Conservation (phyloP, 371 early-diverging fungal genomes). For the Haplosporangium sp. region DNA sequence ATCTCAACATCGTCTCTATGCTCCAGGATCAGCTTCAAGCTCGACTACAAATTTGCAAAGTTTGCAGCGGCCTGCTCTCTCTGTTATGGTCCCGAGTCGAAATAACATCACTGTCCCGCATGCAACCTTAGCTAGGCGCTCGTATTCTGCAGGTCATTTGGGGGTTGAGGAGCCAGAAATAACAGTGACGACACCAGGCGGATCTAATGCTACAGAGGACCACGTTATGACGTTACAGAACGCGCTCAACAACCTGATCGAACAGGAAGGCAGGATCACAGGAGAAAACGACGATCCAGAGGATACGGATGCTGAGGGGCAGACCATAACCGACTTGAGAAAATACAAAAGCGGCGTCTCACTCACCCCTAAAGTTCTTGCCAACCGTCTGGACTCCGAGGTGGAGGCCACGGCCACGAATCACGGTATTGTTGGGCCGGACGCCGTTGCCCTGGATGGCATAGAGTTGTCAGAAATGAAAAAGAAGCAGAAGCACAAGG, state of each 20-base stretch:
- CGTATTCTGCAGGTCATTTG: conserved; percentile 40
- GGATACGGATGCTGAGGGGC: conserved; percentile 15
- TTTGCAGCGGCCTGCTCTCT: conserved; percentile 15
- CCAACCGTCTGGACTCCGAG: conserved; percentile 32
- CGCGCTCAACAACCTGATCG: conserved; percentile 37
- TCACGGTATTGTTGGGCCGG: conserved; percentile 19
- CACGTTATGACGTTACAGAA: conserved; percentile 39
- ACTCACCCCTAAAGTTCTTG: conserved; percentile 37
- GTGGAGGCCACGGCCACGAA: neutral
- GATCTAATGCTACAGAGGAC: conserved; percentile 27
- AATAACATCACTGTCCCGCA: neutral
- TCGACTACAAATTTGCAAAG: conserved; percentile 24
- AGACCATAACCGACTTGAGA: conserved; percentile 1
- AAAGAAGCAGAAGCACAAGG: conserved; percentile 19
- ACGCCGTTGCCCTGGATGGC: conserved; percentile 8
- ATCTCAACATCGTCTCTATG: conserved; percentile 26
- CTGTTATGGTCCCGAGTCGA: conserved; percentile 11
- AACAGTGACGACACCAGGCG: conserved; percentile 27
- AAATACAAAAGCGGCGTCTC: conserved; percentile 19
- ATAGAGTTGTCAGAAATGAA: conserved; percentile 6
- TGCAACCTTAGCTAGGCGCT: conserved; percentile 6
- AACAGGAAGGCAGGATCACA: conserved; percentile 11
- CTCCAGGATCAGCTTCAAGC: conserved; percentile 16
- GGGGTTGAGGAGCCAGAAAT: conserved; percentile 26
- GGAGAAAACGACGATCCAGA: conserved; percentile 11